A percentile compares a stretch with the other conserved stretches of the same genome.
Evolutionary conservation across 2,329 filamentous ascomycete genomes (phyloP).

Genomic region (Paecilomyces dactylethromorphus): DNA sequence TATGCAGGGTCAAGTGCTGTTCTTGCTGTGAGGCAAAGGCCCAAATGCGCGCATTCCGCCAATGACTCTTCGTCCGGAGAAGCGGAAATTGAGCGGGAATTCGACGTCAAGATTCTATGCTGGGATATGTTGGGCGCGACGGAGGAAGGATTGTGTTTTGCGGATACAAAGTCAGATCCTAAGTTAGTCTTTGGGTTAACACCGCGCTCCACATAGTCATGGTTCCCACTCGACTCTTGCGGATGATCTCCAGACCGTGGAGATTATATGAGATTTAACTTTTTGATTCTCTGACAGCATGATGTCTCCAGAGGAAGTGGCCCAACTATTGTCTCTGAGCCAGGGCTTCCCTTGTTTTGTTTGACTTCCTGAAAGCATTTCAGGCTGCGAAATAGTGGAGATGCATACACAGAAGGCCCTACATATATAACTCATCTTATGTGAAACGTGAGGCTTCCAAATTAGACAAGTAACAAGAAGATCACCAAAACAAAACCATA

Average conservation of each 20-base stretch:
- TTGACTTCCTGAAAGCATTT: no score
- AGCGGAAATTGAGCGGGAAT: neutral
- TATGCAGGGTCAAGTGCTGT: slow-evolving; percentile 46
- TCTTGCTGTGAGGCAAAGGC: slow-evolving; percentile 30
- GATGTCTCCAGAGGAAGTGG: no score
- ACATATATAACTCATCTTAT: no score
- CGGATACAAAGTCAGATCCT: slow-evolving; percentile 37
- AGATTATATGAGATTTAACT: no score
- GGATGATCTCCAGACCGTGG: no score
- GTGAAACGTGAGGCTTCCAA: neutral
- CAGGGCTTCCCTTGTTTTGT: no score
- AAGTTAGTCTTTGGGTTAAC: slow-evolving; percentile 31
- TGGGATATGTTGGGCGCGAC: slow-evolving; percentile 41
- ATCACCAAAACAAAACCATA: neutral
- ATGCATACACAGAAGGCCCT: no score
- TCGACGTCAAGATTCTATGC: slow-evolving; percentile 35
- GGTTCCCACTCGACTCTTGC: no score
- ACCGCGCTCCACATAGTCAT: slow-evolving; percentile 3
- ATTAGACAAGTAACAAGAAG: neutral
- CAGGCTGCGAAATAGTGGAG: no score
- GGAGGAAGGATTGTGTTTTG: slow-evolving; percentile 41
- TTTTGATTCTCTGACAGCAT: no score
- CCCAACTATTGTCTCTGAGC: no score
- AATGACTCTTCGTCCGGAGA: neutral
- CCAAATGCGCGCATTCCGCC: neutral